Conservation (phyloP, 192 early-diverging fungal species). For the Umbelopsis isabellina region DNA sequence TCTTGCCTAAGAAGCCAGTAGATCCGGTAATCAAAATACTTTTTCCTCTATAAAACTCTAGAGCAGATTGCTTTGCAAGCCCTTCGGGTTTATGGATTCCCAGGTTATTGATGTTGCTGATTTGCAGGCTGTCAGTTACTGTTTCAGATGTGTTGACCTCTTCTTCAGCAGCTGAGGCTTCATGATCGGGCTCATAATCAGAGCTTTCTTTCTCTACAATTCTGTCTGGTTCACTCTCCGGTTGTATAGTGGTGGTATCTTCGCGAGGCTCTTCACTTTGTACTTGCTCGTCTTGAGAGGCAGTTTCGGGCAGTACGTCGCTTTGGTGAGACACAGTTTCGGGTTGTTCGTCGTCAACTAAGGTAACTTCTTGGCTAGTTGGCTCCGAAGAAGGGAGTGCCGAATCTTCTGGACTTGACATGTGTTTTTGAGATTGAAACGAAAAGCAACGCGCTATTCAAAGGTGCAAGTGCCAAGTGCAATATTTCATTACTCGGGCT, state of each 20-base stretch:
- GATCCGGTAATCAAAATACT: conserved; percentile 54
- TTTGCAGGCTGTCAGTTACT: background rate
- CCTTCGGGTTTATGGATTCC: background rate
- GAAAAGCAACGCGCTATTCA: conserved; percentile 7
- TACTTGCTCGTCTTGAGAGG: too few relatives aligned
- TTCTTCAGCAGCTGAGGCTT: background rate
- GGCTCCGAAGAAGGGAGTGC: background rate
- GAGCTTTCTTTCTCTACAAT: background rate
- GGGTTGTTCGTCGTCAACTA: background rate
- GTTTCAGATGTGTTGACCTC: conserved; percentile 12
- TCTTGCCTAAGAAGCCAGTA: conserved; percentile 59
- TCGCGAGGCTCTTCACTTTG: too few relatives aligned
- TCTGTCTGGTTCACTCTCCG: background rate
- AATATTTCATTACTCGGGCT: background rate
- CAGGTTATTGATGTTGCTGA: background rate
- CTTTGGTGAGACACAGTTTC: background rate
- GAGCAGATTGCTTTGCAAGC: conserved; percentile 12
- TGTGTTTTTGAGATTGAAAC: conserved; percentile 12
- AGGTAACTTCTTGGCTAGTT: background rate
- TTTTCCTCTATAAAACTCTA: conserved; percentile 34
- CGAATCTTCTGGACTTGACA: conserved; percentile 12
- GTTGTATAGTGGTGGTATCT: background rate
- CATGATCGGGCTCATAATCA: background rate
- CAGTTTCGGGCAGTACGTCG: background rate
- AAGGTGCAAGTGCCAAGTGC: conserved; percentile 6